A percentile compares a stretch with the other conserved stretches of the same genome.
These are phyloP conservation scores for Fomitopsis schrenkii DNA, from an alignment of 1,284 basidiomycete species.

Conservation along the genomic window DNA sequence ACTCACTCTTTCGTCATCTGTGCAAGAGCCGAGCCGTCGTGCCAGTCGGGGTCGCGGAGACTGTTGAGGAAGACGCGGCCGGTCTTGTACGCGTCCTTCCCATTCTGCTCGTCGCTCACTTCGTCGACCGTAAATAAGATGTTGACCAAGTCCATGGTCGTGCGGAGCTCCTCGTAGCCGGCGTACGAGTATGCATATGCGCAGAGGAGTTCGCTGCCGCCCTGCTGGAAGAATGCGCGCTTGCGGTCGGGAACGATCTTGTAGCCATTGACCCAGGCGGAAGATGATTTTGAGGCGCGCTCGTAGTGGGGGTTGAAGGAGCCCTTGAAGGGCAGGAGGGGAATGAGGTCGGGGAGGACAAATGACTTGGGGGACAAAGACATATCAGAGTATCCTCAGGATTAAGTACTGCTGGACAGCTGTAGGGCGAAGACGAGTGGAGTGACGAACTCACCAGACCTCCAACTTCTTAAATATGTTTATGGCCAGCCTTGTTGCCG, in stretches of 20 bases:
- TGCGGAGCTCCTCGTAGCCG: conserved; percentile 53
- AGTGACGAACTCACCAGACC: not conserved
- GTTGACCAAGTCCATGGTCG: conserved; percentile 62
- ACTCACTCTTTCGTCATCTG: conserved; percentile 60
- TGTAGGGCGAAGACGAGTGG: not conserved
- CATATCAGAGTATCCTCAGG: conserved; percentile 7
- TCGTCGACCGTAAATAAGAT: conserved; percentile 68
- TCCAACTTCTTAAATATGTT: not conserved
- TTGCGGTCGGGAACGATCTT: conserved; percentile 57
- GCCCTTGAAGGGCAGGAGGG: conserved; percentile 42
- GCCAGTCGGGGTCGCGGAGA: conserved; percentile 41
- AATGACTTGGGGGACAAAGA: conserved; percentile 38
- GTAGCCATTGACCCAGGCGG: conserved; percentile 60
- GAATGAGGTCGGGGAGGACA: conserved; percentile 53
- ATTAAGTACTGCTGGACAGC: not conserved
- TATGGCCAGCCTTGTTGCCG: not conserved
- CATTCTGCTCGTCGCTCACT: conserved; percentile 63
- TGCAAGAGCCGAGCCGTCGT: conserved; percentile 27
- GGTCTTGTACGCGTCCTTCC: conserved; percentile 48
- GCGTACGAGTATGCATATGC: conserved; percentile 61
- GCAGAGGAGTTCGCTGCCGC: conserved; percentile 58
- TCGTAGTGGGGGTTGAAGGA: conserved; percentile 51
- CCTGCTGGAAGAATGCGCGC: conserved; percentile 55
- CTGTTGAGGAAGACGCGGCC: conserved; percentile 50
- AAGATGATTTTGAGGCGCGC: conserved; percentile 50